Base-by-base conservation (phyloP, 75 land plant genomes). In the Cunninghamia lanceolata region DNA sequence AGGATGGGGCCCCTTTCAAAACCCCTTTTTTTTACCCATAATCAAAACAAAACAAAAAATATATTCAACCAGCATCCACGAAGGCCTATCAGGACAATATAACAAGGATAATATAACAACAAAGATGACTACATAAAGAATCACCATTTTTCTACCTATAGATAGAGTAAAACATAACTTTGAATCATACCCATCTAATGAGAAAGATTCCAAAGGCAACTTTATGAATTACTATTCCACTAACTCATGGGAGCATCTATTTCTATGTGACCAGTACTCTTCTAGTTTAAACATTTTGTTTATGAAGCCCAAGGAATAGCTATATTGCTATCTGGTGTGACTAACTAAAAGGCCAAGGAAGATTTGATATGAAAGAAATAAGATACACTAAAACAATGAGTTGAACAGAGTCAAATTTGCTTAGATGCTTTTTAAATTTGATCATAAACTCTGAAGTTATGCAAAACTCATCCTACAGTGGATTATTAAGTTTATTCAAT, bases 301-400 rank as follows among this genome's bases (percentile, higher is more conserved):
- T 73, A 73, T 34, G 75, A 73, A 9, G 15, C 14, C 74, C 30
- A 70, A 25, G n/a, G 74, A 30, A 70, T 30, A 30, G 34, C 34
- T n/a, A 30, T n/a, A 70, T 70, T 70, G 2, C 7, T 70, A 70
- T 70, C 6, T 30, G 34, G 74, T 30, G 13, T 6, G 74, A 70
- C 9, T 70, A 13, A 70, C 8, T n/a, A 35, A 70, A 70, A 70
- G 74, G 74, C 30, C 0, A 35, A 30, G 74, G 34, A 70, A 70
- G 30, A 70, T 70, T 70, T 70, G 74, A 70, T n/a, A 70, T 70
- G 34, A 70, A 70, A 70, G 30, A 70, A 70, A 70, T 70, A 70
- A 70, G 74, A 30, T 25, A 56, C 30, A n/a, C 30, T 70, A 70
- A 25, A 70, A 70, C 74, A 70, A 70, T 56, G 63, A 17, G 6